Evolutionary conservation across 2,329 filamentous ascomycete genomes (phyloP), one percentile per base, ranked within the genome.

Genomic region (Pseudogymnoascus sp.): DNA sequence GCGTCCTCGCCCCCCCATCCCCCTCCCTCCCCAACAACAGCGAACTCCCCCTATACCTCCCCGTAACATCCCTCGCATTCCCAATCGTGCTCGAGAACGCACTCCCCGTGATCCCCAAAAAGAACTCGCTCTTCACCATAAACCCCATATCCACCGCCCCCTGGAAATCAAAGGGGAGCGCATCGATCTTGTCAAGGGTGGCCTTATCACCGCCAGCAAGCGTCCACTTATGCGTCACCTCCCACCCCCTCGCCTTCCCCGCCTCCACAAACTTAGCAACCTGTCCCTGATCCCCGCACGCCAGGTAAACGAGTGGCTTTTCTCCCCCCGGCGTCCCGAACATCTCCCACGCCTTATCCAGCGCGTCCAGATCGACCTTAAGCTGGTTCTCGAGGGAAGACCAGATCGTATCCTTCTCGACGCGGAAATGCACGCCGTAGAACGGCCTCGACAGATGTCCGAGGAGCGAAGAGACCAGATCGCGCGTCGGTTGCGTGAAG

Each of bases 351-450:
- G 71, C 70, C 14, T 63, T 61, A 62, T 75, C 74, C 12, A 75
- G 69, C 5, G 69, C 70, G 63, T 75, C 74, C 0, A 75, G 71
- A 65, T 75, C 72, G 33, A 70, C 67, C 3, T 60, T 60, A 10
- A 75, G 70, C 66, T 75, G 74, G 63, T 71, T 65, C 23, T 75
- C 74, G 50, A 72, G 66, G 0, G 70, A 67, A n/a, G 67, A 71
- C 74, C 74, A 75, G 61, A 75, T 75, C 61, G 69, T 75, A 66
- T 75, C 74, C 8, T 70, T 71, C 60, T 75, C 74, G 44, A 70
- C 72, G 59, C 74, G 69, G 68, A 74, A 75, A 68, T 75, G 74
- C 1, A 75, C 72, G 44, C 73, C 73, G 25, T 73, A 73, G 64
- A 69, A 75, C 14, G 71, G 69, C 1, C 69, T 61, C 4, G 69